Evolutionary conservation across 2,329 filamentous ascomycete species (phyloP).

Genomic region (Fusarium sp.): DNA sequence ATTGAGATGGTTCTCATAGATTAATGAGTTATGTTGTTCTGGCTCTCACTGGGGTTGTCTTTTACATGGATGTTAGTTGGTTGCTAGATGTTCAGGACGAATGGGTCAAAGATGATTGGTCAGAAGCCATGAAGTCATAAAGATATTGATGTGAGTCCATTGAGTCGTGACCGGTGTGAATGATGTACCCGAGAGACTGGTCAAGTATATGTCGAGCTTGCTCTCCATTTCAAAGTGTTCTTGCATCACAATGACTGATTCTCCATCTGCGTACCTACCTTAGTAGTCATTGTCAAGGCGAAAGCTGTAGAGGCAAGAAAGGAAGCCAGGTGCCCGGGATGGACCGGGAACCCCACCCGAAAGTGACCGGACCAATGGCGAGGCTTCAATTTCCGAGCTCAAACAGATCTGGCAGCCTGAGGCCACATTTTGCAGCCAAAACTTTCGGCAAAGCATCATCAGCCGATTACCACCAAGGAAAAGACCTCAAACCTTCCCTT

Average conservation of each 20-base stretch:
- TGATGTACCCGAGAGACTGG: background rate
- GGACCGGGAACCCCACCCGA: conserved; percentile 44
- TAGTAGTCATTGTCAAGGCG: conserved; percentile 2
- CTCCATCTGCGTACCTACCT: background rate
- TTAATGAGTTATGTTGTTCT: background rate
- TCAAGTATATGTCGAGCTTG: background rate
- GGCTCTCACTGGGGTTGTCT: background rate
- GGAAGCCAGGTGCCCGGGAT: conserved; percentile 42
- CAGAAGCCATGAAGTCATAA: background rate
- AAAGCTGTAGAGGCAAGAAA: conserved; percentile 19
- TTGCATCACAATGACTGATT: background rate
- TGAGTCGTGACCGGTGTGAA: background rate
- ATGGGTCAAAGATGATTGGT: conserved; percentile 39
- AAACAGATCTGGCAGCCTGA: conserved; percentile 51
- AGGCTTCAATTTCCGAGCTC: conserved; percentile 58
- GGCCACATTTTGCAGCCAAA: conserved; percentile 53
- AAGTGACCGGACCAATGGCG: conserved; percentile 54
- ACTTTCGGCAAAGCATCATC: conserved; percentile 55
- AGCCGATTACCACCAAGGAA: conserved; percentile 50
- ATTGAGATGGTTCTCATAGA: conserved; percentile 50
- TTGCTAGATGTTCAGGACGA: conserved; percentile 32
- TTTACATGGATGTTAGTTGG: background rate
- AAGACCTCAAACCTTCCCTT: conserved; percentile 58
- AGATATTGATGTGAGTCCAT: conserved; percentile 10
- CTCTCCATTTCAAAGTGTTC: background rate